Evolutionary conservation across 257 asterid species (phyloP), one percentile per base, ranked within the genome.

Genomic region (Scutellaria galericulata): DNA sequence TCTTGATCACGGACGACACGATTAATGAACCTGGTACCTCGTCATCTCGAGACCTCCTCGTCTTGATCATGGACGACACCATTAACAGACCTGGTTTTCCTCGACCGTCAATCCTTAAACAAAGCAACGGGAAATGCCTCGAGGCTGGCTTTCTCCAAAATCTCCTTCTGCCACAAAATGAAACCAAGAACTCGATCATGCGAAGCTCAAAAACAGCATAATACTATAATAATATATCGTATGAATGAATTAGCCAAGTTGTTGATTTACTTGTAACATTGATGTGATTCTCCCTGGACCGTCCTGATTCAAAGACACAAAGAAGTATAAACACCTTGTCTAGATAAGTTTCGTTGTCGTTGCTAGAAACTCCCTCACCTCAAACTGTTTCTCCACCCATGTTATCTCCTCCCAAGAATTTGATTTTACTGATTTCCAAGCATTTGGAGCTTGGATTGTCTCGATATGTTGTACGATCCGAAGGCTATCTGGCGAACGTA

Each of bases 381-480:
- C 76, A 69, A 95, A 95, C 54, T 13, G 81, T 75, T 88, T 95
- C 79, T 90, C 90, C 68, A 81, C 89, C 99, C 98, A 95, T 5
- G 72, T 41, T 56, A 88, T 78, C 57, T 87, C 95, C 67, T 68
- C 80, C 96, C 96, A 91, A 66, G 85, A 79, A 73, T 83, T 82
- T 37, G 86, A 83, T 67, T 83, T 86, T 54, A 86, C 55, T 4
- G 73, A 65, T 35, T 87, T 79, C 99, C 97, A 89, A 45, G 89
- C 80, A 72, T 52, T 59, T 50, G 97, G 98, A 75, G 79, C 92
- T 77, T 74, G 80, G 76, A 95, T 86, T 61, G 87, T 76, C 74
- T 92, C 96, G 78, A 86, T 98, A 65, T 90, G 97, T 77, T 92
- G 96, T 60, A 95, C 1, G 10, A 92, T 77, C 84, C 99, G 85